Conservation (phyloP, 2,329 filamentous ascomycete genomes). For the Colletotrichum coccodes region DNA sequence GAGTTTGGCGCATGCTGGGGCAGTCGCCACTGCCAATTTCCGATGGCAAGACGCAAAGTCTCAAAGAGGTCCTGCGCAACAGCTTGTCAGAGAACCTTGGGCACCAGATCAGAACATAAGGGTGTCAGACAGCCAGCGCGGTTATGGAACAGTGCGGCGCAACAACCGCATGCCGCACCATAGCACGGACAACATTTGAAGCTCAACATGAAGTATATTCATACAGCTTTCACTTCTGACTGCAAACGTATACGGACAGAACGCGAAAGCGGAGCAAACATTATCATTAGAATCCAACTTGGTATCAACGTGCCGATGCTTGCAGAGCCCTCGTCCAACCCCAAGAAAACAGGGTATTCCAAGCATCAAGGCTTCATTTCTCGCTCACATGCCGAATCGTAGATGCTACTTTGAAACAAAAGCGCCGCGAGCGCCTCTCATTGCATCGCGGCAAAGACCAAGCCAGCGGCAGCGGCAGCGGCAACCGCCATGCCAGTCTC, state of each 20-base stretch:
- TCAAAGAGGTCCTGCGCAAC: too few species aligned
- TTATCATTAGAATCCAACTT: background rate
- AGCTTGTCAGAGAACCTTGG: too few species aligned
- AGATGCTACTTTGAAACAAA: background rate
- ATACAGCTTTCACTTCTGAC: too few species aligned
- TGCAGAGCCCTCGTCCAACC: background rate
- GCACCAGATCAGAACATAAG: too few species aligned
- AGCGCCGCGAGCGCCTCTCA: background rate
- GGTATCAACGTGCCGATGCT: background rate
- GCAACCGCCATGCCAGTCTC: slow-evolving; percentile 2
- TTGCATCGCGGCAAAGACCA: background rate
- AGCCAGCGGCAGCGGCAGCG: background rate
- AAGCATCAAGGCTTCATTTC: background rate
- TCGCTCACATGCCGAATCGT: background rate
- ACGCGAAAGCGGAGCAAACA: background rate
- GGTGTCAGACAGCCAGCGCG: too few species aligned
- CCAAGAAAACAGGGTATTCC: background rate
- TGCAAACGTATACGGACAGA: background rate
- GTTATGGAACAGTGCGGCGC: too few species aligned
- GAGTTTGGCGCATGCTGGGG: too few species aligned
- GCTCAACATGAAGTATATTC: too few species aligned
- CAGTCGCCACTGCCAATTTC: background rate
- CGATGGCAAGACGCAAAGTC: too few species aligned
- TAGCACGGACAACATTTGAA: too few species aligned
- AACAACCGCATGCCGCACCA: too few species aligned